phyloP scores from a whole-genome alignment of 352 stramenopile genomes.

The Phytophthora cajani region DNA sequence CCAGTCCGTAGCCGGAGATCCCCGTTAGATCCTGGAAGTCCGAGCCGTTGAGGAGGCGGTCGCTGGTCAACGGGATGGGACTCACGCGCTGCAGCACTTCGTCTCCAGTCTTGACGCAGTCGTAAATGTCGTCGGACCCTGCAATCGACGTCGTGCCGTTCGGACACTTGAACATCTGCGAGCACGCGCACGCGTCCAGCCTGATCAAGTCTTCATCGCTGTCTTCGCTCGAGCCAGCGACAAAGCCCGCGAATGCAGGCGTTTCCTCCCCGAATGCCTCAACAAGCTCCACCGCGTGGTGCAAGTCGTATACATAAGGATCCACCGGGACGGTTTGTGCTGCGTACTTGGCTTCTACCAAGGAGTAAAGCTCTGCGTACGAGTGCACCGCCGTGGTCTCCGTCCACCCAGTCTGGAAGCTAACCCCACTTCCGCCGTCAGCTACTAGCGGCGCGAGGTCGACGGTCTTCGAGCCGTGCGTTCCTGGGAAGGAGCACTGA shows the following conservation, averaged over 20 bases:
- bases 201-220: slow-evolving; percentile 55
- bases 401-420: slow-evolving; percentile 76
- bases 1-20: slow-evolving; percentile 52
- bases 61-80: slow-evolving; percentile 69
- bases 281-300: slow-evolving; percentile 87
- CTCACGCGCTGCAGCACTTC: slow-evolving; percentile 91
- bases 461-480: slow-evolving; percentile 23
- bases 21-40: slow-evolving; percentile 86
- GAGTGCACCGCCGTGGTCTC: slow-evolving; percentile 62
- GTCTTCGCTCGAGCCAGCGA: slow-evolving; percentile 30
- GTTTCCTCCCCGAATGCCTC: slow-evolving; percentile 89
- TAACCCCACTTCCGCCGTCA: slow-evolving; percentile 41
- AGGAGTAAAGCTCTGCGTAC: slow-evolving; percentile 80
- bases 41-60: slow-evolving; percentile 59
- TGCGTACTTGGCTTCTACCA: slow-evolving; percentile 55
- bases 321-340: slow-evolving; percentile 78
- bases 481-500: slow-evolving; percentile 63
- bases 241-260: slow-evolving; percentile 77
- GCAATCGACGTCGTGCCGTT: slow-evolving; percentile 89
- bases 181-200: slow-evolving; percentile 94
- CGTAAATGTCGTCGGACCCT: slow-evolving; percentile 78
- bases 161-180: slow-evolving; percentile 93
- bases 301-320: slow-evolving; percentile 93
- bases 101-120: slow-evolving; percentile 91
- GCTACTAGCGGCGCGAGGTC: slow-evolving; percentile 38